A percentile compares a stretch with the other conserved stretches of the same genome.
Evolutionary conservation across 2,329 filamentous ascomycete species (phyloP).

Genomic region (Thielaviopsis populi): DNA sequence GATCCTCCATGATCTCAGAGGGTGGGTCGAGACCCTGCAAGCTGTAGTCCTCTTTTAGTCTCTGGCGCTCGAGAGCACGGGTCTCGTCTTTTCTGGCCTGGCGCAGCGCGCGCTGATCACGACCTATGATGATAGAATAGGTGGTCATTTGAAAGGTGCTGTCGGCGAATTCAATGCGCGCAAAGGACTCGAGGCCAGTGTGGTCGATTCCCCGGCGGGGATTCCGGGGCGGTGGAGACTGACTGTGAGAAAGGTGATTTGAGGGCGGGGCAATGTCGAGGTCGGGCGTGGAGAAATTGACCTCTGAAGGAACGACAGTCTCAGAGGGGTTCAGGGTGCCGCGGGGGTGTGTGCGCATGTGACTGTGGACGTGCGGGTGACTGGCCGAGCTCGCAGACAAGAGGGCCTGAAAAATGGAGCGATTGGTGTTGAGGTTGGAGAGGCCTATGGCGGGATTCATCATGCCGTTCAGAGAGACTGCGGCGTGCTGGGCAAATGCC

Average conservation of each 20-base stretch:
- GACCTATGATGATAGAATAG: conserved; percentile 55
- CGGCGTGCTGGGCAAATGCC: conserved; percentile 14
- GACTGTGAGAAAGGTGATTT: background rate
- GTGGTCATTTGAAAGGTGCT: conserved; percentile 68
- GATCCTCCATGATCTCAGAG: conserved; percentile 35
- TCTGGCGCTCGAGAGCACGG: conserved; percentile 31
- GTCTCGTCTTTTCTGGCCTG: conserved; percentile 39
- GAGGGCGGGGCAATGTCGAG: conserved; percentile 6
- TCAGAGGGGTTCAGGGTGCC: conserved; percentile 5
- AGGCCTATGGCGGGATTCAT: background rate
- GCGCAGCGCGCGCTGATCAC: conserved; percentile 47
- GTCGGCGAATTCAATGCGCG: conserved; percentile 54
- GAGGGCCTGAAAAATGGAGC: conserved; percentile 6
- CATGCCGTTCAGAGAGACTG: conserved; percentile 3
- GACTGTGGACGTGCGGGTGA: background rate
- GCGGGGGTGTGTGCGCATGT: conserved; percentile 6
- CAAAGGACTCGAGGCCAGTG: conserved; percentile 38
- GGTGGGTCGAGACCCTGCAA: conserved; percentile 36
- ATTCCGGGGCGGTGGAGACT: background rate
- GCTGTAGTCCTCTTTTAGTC: conserved; percentile 32
- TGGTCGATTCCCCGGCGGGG: background rate
- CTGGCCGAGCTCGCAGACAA: background rate
- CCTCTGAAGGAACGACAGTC: conserved; percentile 13
- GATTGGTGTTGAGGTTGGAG: conserved; percentile 3
- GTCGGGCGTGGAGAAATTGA: conserved; percentile 4